Evolutionary conservation across 192 early-diverging fungal genomes (phyloP).

Genomic region (Oehlia diaphana): DNA sequence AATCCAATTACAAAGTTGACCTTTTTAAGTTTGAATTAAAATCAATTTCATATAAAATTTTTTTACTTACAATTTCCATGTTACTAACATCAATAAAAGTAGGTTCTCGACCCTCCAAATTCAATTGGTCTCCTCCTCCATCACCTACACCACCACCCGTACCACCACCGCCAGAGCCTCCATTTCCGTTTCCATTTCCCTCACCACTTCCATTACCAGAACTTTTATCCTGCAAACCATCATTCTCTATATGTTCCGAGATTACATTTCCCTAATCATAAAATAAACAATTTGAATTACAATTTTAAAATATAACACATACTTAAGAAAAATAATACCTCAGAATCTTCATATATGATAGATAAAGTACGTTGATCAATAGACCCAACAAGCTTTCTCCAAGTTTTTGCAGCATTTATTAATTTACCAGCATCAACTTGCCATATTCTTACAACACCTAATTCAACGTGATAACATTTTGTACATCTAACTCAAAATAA

Average conservation of each 20-base stretch:
- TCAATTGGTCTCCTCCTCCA: conserved; percentile 47
- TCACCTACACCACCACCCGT: conserved; percentile 40
- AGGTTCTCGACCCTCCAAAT: conserved; percentile 44
- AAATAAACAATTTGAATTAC: background rate
- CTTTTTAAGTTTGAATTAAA: background rate
- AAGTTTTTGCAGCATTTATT: conserved; percentile 52
- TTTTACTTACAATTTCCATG: conserved; percentile 50
- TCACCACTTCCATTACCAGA: conserved; percentile 31
- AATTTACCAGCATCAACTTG: conserved; percentile 57
- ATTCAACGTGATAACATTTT: too few species aligned
- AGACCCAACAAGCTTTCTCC: conserved; percentile 63
- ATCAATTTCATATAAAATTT: background rate
- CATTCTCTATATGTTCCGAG: conserved; percentile 28
- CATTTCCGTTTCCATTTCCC: conserved; percentile 36
- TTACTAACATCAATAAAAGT: conserved; percentile 58
- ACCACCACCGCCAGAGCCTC: conserved; percentile 39
- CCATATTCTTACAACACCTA: conserved; percentile 54
- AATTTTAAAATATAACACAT: background rate
- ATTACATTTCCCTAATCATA: conserved; percentile 31
- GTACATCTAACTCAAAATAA: background rate
- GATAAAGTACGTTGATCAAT: conserved; percentile 52
- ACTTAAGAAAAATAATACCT: conserved; percentile 30
- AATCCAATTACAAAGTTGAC: background rate
- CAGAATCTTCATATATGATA: conserved; percentile 54
- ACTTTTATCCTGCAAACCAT: conserved; percentile 16